Percentiles rank a stretch among this genome's conserved stretches.
phyloP scores from a whole-genome alignment of 1,284 basidiomycete genomes.

The Ceratobasidium papillatum region DNA sequence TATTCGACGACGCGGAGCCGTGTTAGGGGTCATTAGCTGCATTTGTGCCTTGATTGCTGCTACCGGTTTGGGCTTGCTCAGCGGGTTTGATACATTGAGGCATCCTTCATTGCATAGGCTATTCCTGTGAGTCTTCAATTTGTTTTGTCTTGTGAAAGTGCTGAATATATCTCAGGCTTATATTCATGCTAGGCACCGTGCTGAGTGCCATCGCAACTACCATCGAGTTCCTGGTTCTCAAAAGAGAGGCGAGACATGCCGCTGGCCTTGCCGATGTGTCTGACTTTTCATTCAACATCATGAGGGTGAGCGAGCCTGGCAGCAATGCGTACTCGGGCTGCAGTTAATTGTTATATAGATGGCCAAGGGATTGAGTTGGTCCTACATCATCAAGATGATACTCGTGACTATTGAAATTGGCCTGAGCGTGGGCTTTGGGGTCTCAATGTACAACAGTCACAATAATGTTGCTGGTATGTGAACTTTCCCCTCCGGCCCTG shows the following conservation, averaged over 20 bases:
- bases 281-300: slow-evolving; percentile 42
- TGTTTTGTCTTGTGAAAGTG: background rate
- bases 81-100: slow-evolving; percentile 70
- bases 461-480: slow-evolving; percentile 62
- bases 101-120: slow-evolving; percentile 61
- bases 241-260: slow-evolving; percentile 33
- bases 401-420: slow-evolving; percentile 61
- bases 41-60: slow-evolving; percentile 68
- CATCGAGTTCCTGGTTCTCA: slow-evolving; percentile 59
- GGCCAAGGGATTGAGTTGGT: slow-evolving; percentile 45
- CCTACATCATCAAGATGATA: slow-evolving; percentile 68
- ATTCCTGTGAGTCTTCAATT: slow-evolving; percentile 56
- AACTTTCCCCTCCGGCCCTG: background rate
- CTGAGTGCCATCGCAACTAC: slow-evolving; percentile 76
- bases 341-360: background rate
- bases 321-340: background rate
- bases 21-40: slow-evolving; percentile 65
- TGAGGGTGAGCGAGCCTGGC: slow-evolving; percentile 2
- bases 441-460: slow-evolving; percentile 49
- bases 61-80: slow-evolving; percentile 61
- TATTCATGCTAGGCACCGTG: slow-evolving; percentile 70
- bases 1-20: slow-evolving; percentile 64
- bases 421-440: slow-evolving; percentile 68
- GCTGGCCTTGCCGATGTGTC: slow-evolving; percentile 16
- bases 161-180: slow-evolving; percentile 49